phyloP scores from a whole-genome alignment of 257 asterid genomes.

The Gynochthodes officinalis region DNA sequence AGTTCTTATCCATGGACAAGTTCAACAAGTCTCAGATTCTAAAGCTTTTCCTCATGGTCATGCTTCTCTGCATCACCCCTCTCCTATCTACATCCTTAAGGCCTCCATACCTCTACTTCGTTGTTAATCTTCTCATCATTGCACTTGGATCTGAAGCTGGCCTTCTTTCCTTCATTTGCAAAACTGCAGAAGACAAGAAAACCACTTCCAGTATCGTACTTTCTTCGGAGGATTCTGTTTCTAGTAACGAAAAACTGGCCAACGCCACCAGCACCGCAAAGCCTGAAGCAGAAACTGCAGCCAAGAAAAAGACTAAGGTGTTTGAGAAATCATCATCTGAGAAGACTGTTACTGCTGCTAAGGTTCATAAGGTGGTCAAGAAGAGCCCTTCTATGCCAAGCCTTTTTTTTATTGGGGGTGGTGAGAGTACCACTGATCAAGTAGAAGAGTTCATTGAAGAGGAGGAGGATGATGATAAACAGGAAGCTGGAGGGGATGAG shows the following conservation, averaged over 20 bases:
- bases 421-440: not conserved
- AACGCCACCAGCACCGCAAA: not conserved
- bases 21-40: constrained; percentile 32
- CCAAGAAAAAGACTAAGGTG: constrained; percentile 8
- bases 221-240: constrained; percentile 12
- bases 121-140: constrained; percentile 50
- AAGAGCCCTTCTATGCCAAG: constrained; percentile 35
- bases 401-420: constrained; percentile 42
- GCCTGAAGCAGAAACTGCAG: not conserved
- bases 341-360: constrained; percentile 17
- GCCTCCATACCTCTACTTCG: constrained; percentile 44
- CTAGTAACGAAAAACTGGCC: not conserved
- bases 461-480: constrained; percentile 17
- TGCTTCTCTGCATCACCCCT: constrained; percentile 41
- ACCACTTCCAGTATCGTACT: not conserved
- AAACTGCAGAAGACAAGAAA: constrained; percentile 27
- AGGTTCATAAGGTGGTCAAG: constrained; percentile 8
- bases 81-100: constrained; percentile 47
- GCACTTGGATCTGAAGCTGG: constrained; percentile 62
- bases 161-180: constrained; percentile 43
- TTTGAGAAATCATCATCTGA: constrained; percentile 24
- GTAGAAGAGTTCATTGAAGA: not conserved
- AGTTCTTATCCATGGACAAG: constrained; percentile 24
- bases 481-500: constrained; percentile 18
- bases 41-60: constrained; percentile 32